phyloP scores from a whole-genome alignment of 2,329 filamentous ascomycete species.

The Fusarium foetens region DNA sequence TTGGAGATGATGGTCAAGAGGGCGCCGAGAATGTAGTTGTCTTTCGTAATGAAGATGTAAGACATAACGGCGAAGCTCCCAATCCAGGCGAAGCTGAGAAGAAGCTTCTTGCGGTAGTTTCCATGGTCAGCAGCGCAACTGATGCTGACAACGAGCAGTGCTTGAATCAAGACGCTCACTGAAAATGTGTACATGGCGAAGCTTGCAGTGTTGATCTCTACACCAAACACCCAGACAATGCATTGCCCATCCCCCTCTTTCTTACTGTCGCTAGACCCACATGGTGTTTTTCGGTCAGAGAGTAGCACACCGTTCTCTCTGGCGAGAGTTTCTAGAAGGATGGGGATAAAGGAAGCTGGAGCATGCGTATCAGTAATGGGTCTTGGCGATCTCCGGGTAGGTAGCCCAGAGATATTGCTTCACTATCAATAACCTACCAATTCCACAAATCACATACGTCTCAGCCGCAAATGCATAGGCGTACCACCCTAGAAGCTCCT shows the following conservation, averaged over 20 bases:
- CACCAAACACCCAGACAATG: conserved; percentile 81
- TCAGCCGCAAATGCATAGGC: conserved; percentile 96
- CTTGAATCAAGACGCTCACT: conserved; percentile 87
- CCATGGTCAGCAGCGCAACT: conserved; percentile 96
- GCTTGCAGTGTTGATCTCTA: conserved; percentile 93
- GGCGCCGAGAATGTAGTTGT: conserved; percentile 82
- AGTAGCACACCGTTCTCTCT: conserved; percentile 90
- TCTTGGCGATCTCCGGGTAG: background rate
- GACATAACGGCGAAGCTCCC: conserved; percentile 88
- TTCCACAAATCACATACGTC: conserved; percentile 87
- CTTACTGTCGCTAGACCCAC: conserved; percentile 71
- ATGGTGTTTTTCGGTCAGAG: conserved; percentile 79
- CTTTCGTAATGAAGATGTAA: conserved; percentile 81
- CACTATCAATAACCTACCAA: conserved; percentile 64
- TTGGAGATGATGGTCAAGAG: conserved; percentile 90
- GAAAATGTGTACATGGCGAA: conserved; percentile 99
- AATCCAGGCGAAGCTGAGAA: conserved; percentile 84
- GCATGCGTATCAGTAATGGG: conserved; percentile 6
- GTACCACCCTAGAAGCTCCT: conserved; percentile 94
- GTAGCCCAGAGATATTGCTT: background rate
- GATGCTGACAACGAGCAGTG: conserved; percentile 92
- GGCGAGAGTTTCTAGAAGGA: conserved; percentile 92
- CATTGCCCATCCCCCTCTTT: conserved; percentile 72
- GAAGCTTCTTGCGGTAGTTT: conserved; percentile 86
- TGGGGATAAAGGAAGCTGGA: conserved; percentile 91